A percentile compares a stretch with the other conserved stretches of the same genome.
Conservation (phyloP, 306 rosid genomes). For the Medicago lupulina region DNA sequence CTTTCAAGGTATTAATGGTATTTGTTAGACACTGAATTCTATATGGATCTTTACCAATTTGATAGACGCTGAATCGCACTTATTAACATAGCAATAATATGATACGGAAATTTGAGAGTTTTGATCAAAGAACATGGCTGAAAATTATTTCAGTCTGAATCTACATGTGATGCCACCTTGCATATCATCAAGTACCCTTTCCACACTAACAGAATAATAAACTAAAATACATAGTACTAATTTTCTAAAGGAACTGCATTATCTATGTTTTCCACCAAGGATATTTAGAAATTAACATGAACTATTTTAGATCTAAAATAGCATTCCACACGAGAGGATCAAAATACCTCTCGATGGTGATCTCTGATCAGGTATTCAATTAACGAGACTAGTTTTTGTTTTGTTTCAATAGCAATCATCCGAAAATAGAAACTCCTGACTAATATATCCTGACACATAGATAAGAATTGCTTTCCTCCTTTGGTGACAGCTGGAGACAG, state of each 20-base stretch:
- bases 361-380: slow-evolving; percentile 25
- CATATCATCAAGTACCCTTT: slow-evolving; percentile 20
- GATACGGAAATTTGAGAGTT: slow-evolving; percentile 17
- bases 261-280: slow-evolving; percentile 8
- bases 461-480: not conserved
- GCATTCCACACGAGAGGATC: not conserved
- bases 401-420: not conserved
- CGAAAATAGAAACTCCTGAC: slow-evolving; percentile 25
- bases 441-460: not conserved
- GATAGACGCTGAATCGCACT: not conserved
- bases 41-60: slow-evolving; percentile 26
- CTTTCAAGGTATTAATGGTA: slow-evolving; percentile 75
- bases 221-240: slow-evolving; percentile 1
- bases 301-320: slow-evolving; percentile 5
- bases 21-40: not conserved
- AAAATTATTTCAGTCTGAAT: slow-evolving; percentile 24
- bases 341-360: slow-evolving; percentile 29
- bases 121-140: slow-evolving; percentile 24
- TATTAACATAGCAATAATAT: slow-evolving; percentile 1
- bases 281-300: slow-evolving; percentile 6
- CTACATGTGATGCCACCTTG: slow-evolving; percentile 2
- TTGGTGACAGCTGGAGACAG: slow-evolving; percentile 84
- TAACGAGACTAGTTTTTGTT: not conserved
- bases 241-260: slow-evolving; percentile 20
- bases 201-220: slow-evolving; percentile 19